Base-by-base conservation (phyloP, 441 rosid species). In the Jatropha multifida region DNA sequence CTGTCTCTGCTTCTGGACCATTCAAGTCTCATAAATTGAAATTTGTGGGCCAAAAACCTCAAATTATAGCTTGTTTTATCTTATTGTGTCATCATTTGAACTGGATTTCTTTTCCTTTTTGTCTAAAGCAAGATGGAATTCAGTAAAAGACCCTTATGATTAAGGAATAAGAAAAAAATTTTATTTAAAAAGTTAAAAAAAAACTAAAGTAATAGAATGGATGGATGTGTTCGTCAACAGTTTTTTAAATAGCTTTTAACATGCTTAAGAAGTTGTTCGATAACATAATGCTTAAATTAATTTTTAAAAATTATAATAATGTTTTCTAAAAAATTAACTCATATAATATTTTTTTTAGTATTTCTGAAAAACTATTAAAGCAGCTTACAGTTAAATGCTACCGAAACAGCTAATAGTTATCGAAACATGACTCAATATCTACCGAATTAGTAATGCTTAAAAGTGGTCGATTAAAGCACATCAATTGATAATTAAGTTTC, bases 51-150 rank as follows among this genome's bases (percentile, higher is more conserved):
- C 77, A 63, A 58, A 44, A 5, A 41, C 40, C 15, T 74, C 68
- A 64, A 61, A 13, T 64, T 71, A 32, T 54, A 32, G 46, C 55
- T 66, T 46, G 23, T 54, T 75, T 76, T 38, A 71, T 54, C 72
- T 52, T 20, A 76, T 77, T 68, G 20, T 74, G 59, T 62, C 77
- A 79, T 79, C 71, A 72, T 77, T 79, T 54, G 63, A 75, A 66
- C 54, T 65, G 60, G 58, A 60, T 70, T 73, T 73, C 64, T 60
- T 54, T 51, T 26, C 14, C 78, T 71, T 73, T 79, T 60, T 75
- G 76, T 78, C 80, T 55, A 72, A 75, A 79, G 78, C 56, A 49
- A 73, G 41, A 58, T 11, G 42, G 81, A 78, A 56, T 78, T 80
- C 66, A 70, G 52, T 32, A 55, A 67, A 74, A 74, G 76, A 72